A percentile compares a stretch with the other conserved stretches of the same genome.
phyloP scores from a whole-genome alignment of 768 basidiomycete genomes.

The Trametes meyenii region DNA sequence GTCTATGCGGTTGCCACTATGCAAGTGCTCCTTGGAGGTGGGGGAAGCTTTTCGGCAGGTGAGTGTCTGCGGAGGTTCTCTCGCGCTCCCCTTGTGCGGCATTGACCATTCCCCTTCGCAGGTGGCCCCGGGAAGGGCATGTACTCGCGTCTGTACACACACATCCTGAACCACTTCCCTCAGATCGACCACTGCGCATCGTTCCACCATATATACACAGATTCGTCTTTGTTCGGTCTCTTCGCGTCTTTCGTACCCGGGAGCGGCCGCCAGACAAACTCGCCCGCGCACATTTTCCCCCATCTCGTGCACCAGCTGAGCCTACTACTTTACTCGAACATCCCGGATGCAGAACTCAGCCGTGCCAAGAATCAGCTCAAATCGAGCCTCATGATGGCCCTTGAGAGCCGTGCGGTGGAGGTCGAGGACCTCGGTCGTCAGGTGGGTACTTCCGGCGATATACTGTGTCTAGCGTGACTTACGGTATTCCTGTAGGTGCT shows the following conservation, averaged over 20 bases:
- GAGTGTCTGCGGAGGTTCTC: constrained; percentile 14
- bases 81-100: not conserved
- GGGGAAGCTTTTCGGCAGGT: constrained; percentile 95
- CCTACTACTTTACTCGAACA: constrained; percentile 68
- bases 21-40: constrained; percentile 93
- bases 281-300: constrained; percentile 71
- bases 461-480: not conserved
- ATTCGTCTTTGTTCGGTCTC: constrained; percentile 91
- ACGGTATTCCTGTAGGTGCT: constrained; percentile 56
- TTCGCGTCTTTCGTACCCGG: constrained; percentile 83
- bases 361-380: constrained; percentile 97
- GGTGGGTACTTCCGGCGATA: constrained; percentile 40
- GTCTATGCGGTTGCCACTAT: constrained; percentile 93
- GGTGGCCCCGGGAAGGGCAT: constrained; percentile 99
- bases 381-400: constrained; percentile 89
- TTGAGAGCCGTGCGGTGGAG: constrained; percentile 83
- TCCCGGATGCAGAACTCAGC: constrained; percentile 69
- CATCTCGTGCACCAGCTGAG: constrained; percentile 90
- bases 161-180: constrained; percentile 93
- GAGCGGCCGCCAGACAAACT: constrained; percentile 60
- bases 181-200: constrained; percentile 94
- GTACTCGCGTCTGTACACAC: constrained; percentile 96
- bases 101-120: constrained; percentile 26
- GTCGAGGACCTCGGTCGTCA: constrained; percentile 93
- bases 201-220: constrained; percentile 97